Evolutionary conservation across 2,329 filamentous ascomycete species (phyloP), one percentile per base, ranked within the genome.

Genomic region (Colletotrichum coccodes): DNA sequence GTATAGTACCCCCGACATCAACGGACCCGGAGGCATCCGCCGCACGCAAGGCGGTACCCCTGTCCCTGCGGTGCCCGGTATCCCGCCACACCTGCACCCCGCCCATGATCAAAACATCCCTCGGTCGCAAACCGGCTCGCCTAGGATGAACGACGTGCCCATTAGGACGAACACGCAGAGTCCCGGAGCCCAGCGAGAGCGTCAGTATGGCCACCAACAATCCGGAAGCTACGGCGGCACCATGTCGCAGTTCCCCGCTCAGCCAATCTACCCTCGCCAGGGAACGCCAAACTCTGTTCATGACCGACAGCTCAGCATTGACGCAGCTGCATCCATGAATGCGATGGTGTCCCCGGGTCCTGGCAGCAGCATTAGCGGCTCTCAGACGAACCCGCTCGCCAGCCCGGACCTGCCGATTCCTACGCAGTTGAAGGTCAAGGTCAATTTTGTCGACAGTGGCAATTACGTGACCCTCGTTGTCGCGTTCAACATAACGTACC

Each of bases 381-480:
- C 74, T 3, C 74, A 74, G 16, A 67, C 75, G 34, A 79, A 77
- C 57, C 72, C 79, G 3, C 72, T 81, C 54, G 78, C 75, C 70
- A 87, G 76, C 73, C 83, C 79, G 79, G 76, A 94, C 28, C 75
- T 87, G 74, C 85, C 82, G 28, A 79, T 87, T 57, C 89, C 86
- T 52, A 90, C 93, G 8, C 96, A 98, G 76, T 87, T 99, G 59
- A 98, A 98, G 82, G 95, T 98, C 58, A 97, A 97, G 78, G 94
- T 99, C 65, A 95, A 95, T 76, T 97, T 94, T 77, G 70, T 71
- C 49, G 94, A 96, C 68, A 83, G 81, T 52, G 92, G 92, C 53
- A 96, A 95, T 76, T 97, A 97, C 73, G 92, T 98, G 68, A 98
- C 95, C 1, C 87, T 99, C n/a, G 95, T 99, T 12, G 97, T 97